phyloP scores from a whole-genome alignment of 2,329 filamentous ascomycete species.

The Sarocladium kiliense region DNA sequence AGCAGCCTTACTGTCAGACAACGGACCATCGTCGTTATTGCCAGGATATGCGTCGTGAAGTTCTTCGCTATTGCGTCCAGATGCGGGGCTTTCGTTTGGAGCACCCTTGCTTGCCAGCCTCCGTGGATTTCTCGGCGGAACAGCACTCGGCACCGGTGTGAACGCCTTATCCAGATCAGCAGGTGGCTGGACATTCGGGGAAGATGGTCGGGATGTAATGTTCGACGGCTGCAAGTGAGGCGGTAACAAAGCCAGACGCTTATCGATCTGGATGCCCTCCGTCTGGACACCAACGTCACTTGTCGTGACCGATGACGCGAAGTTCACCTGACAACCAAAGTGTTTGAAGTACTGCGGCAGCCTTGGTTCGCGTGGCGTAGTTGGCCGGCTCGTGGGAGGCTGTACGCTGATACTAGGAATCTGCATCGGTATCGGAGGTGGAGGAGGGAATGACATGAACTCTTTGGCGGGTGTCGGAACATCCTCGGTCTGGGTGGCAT shows the following conservation, averaged over 20 bases:
- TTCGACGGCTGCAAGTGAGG: constrained; percentile 74
- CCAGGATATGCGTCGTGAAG: constrained; percentile 64
- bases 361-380: constrained; percentile 67
- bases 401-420: constrained; percentile 90
- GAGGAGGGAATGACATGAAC: constrained; percentile 19
- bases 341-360: constrained; percentile 81
- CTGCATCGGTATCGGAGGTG: constrained; percentile 36
- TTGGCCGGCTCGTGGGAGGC: constrained; percentile 78
- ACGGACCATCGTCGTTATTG: constrained; percentile 74
- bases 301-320: constrained; percentile 12
- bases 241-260: constrained; percentile 68
- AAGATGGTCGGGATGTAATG: constrained; percentile 58
- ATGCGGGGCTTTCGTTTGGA: constrained; percentile 29
- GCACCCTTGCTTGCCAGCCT: constrained; percentile 44
- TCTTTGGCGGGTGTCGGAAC: constrained; percentile 7
- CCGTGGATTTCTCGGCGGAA: constrained; percentile 54
- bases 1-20: constrained; percentile 50
- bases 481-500: constrained; percentile 56
- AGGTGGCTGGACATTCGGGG: constrained; percentile 34
- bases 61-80: constrained; percentile 30
- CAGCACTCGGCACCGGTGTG: constrained; percentile 45
- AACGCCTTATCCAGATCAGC: constrained; percentile 35
- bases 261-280: constrained; percentile 82
- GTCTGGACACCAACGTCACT: constrained; percentile 62
- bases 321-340: constrained; percentile 71